Conservation (phyloP, 345 rosid genomes). For the Carallia pectinifolia region DNA sequence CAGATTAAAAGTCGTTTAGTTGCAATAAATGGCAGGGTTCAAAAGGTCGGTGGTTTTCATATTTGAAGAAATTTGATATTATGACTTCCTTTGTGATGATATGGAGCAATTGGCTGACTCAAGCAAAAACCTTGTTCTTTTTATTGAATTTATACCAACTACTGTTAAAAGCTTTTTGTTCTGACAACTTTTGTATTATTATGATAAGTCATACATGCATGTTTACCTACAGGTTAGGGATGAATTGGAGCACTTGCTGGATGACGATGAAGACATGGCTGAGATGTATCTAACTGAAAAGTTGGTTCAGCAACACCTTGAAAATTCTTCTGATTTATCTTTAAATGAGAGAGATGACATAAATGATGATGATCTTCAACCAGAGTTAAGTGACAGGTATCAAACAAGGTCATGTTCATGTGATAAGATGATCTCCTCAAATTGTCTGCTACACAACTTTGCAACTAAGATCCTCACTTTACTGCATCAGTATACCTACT, state of each 20-base stretch:
- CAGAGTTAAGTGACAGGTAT: slow-evolving; percentile 63
- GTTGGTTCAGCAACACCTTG: slow-evolving; percentile 54
- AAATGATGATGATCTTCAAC: slow-evolving; percentile 49
- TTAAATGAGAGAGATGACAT: slow-evolving; percentile 50
- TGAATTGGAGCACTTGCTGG: slow-evolving; percentile 86
- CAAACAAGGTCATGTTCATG: neutral
- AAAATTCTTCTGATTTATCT: slow-evolving; percentile 58
- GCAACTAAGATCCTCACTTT: slow-evolving; percentile 2
- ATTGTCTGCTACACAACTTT: neutral
- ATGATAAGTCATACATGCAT: neutral
- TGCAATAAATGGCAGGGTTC: slow-evolving; percentile 69
- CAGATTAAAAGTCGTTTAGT: slow-evolving; percentile 71
- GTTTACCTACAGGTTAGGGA: slow-evolving; percentile 66
- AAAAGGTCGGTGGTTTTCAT: slow-evolving; percentile 43
- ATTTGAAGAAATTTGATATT: neutral
- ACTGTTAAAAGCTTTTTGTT: neutral
- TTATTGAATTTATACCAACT: neutral
- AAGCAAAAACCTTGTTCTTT: neutral
- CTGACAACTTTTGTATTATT: neutral
- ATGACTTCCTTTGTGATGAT: neutral
- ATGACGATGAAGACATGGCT: slow-evolving; percentile 97
- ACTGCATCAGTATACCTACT: slow-evolving; percentile 43
- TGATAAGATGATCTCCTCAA: neutral
- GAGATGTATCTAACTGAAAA: slow-evolving; percentile 97
- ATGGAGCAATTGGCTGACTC: neutral